Evolutionary conservation across 176 grass and related monocot genomes (phyloP).

Genomic region (Bolboschoenus planiculmis): DNA sequence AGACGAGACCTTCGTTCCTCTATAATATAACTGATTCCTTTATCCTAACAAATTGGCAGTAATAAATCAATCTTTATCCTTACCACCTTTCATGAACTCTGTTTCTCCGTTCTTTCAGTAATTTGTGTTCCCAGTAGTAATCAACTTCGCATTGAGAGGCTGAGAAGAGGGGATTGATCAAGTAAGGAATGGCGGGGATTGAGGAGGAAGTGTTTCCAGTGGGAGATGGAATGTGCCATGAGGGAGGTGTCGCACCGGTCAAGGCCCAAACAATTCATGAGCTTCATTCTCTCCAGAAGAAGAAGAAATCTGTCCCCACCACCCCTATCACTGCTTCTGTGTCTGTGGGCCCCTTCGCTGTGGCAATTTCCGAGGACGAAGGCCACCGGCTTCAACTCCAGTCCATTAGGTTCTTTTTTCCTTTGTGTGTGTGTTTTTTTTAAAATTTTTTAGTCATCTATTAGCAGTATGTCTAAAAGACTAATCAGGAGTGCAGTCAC

Average conservation of each 20-base stretch:
- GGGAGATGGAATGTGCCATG: slow-evolving; percentile 76
- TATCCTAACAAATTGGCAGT: background rate
- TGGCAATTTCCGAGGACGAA: slow-evolving; percentile 2
- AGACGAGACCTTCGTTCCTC: background rate
- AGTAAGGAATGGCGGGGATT: slow-evolving; percentile 14
- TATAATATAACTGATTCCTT: background rate
- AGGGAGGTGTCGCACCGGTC: slow-evolving; percentile 58
- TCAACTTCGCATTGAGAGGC: background rate
- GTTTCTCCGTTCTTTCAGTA: background rate
- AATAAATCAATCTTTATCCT: background rate
- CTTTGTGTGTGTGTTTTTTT: no score
- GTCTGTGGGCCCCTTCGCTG: background rate
- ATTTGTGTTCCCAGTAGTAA: background rate
- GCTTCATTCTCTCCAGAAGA: slow-evolving; percentile 55
- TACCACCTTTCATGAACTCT: background rate
- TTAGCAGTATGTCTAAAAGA: no score
- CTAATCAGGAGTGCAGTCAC: no score
- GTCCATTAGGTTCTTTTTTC: slow-evolving; percentile 57
- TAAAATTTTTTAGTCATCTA: background rate
- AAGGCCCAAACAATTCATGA: slow-evolving; percentile 83
- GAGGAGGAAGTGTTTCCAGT: slow-evolving; percentile 28
- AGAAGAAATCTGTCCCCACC: slow-evolving; percentile 9
- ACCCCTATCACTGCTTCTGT: background rate
- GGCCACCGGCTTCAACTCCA: slow-evolving; percentile 71
- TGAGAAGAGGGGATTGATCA: background rate